phyloP scores from a whole-genome alignment of 148 eudicot genomes.

The Gaultheria prostrata region DNA sequence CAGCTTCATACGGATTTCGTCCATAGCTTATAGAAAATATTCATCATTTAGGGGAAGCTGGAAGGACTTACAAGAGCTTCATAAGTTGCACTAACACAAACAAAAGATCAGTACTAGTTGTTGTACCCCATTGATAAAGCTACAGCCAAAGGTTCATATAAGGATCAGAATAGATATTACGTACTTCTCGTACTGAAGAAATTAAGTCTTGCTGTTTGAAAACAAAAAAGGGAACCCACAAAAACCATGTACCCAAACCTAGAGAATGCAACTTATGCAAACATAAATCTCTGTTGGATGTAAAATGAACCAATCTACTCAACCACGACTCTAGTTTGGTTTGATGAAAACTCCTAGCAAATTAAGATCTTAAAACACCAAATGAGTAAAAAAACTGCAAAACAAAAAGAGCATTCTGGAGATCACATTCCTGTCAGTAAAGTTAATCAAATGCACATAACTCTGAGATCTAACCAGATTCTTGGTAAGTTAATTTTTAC shows the following conservation, averaged over 20 bases:
- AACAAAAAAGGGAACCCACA: background rate
- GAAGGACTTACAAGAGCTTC: background rate
- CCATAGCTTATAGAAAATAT: slow-evolving; percentile 11
- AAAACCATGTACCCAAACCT: background rate
- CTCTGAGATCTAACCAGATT: no score
- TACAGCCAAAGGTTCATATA: background rate
- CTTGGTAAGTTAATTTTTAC: no score
- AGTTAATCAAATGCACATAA: no score
- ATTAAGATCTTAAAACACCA: background rate
- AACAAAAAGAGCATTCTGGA: background rate
- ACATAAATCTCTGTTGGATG: background rate
- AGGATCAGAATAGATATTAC: background rate
- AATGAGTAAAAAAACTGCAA: background rate
- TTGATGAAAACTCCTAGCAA: background rate
- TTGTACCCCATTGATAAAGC: background rate
- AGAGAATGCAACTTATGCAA: background rate
- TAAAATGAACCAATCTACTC: background rate
- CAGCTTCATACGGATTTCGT: slow-evolving; percentile 33
- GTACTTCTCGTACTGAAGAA: background rate
- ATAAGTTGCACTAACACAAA: background rate
- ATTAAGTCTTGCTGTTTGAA: background rate
- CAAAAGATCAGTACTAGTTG: background rate
- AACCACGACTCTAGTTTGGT: background rate
- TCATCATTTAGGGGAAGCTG: slow-evolving; percentile 16
- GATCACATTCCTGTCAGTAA: background rate